phyloP scores from a whole-genome alignment of 2,329 filamentous ascomycete species.

The Clonostachys solani region DNA sequence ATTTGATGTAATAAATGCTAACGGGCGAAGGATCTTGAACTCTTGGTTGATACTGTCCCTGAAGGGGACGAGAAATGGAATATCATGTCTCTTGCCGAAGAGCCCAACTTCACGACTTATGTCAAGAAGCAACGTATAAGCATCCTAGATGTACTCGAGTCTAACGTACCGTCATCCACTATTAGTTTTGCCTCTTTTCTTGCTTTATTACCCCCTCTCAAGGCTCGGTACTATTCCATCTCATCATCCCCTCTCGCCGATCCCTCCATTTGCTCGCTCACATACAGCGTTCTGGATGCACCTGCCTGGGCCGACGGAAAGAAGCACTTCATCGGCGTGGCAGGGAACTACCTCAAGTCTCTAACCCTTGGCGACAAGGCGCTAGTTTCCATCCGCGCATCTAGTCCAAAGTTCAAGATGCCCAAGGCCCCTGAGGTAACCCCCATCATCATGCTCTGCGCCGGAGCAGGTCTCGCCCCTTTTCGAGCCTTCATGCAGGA shows the following conservation, averaged over 20 bases:
- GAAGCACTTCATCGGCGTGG: slow-evolving; percentile 49
- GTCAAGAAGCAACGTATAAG: no score
- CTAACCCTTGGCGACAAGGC: slow-evolving; percentile 36
- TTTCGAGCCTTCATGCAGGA: slow-evolving; percentile 63
- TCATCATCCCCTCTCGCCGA: slow-evolving; percentile 67
- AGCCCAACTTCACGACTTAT: no score
- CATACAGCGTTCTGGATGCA: slow-evolving; percentile 61
- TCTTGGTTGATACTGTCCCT: no score
- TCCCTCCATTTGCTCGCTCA: slow-evolving; percentile 55
- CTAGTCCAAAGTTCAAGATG: slow-evolving; percentile 9
- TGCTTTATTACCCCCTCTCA: no score
- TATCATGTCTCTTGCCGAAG: no score
- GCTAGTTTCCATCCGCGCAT: slow-evolving; percentile 41
- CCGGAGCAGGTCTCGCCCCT: slow-evolving; percentile 54
- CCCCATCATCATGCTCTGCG: slow-evolving; percentile 44
- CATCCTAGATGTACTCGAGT: no score
- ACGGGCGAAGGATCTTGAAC: no score
- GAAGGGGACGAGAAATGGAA: no score
- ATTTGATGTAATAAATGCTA: no score
- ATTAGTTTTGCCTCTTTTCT: no score
- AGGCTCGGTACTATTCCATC: slow-evolving; percentile 42
- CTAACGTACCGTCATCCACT: no score
- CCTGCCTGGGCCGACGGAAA: slow-evolving; percentile 46
- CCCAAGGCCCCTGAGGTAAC: slow-evolving; percentile 20
- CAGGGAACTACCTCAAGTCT: slow-evolving; percentile 54